Percentiles rank a stretch among this genome's conserved stretches.
phyloP scores from a whole-genome alignment of 495 filamentous ascomycete species.

The Mytilinidion resinicola region DNA sequence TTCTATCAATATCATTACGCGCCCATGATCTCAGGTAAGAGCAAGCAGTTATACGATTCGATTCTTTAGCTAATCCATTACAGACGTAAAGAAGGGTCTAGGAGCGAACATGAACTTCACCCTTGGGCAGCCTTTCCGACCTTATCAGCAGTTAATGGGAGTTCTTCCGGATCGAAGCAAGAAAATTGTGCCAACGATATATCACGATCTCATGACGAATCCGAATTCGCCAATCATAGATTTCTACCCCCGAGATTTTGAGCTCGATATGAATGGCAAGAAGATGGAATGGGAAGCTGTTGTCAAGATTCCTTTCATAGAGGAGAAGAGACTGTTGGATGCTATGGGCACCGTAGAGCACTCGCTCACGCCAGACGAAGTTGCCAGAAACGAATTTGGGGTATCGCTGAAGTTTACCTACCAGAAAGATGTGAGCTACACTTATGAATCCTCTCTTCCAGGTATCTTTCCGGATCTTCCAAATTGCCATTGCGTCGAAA shows the following conservation, averaged over 20 bases:
- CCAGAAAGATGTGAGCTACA: constrained; percentile 64
- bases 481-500: constrained; percentile 85
- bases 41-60: not conserved
- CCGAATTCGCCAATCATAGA: constrained; percentile 91
- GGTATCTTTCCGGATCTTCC: constrained; percentile 88
- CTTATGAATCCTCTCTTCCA: constrained; percentile 77
- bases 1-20: constrained; percentile 96
- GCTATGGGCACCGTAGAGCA: constrained; percentile 82
- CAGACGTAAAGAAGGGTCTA: constrained; percentile 80
- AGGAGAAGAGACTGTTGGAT: constrained; percentile 72
- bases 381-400: constrained; percentile 79
- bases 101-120: constrained; percentile 85
- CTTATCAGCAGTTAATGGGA: constrained; percentile 97
- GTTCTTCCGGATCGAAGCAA: constrained; percentile 96
- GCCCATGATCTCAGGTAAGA: constrained; percentile 77
- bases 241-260: constrained; percentile 96
- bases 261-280: constrained; percentile 99
- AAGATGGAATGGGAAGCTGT: constrained; percentile 99
- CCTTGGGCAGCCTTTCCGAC: constrained; percentile 87
- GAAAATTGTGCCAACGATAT: constrained; percentile 81
- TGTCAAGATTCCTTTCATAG: constrained; percentile 98
- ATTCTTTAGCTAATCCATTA: constrained; percentile 25
- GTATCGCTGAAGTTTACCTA: constrained; percentile 90
- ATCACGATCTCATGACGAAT: constrained; percentile 88
- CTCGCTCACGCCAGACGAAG: constrained; percentile 68